Percentiles rank a stretch among this genome's conserved stretches.
Conservation (phyloP, 306 rosid genomes). For the Elaeagnus macrophylla region DNA sequence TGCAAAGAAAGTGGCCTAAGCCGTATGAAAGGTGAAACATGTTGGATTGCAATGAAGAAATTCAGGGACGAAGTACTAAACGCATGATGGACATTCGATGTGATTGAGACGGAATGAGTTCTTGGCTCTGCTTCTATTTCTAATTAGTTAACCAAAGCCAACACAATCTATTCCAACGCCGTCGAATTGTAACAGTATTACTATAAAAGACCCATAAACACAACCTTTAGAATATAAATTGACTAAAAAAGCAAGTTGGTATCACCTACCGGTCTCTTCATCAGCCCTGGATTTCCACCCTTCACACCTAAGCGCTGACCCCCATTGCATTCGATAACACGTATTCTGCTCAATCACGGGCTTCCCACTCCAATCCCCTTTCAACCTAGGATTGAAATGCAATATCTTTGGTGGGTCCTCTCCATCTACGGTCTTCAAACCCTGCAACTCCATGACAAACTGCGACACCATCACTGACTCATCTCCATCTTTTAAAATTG, state of each 20-base stretch:
- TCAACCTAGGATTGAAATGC: slow-evolving; percentile 93
- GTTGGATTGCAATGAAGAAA: too few species aligned
- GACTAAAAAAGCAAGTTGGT: background rate
- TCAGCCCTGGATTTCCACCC: slow-evolving; percentile 85
- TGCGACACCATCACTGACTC: slow-evolving; percentile 80
- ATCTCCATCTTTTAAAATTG: slow-evolving; percentile 55
- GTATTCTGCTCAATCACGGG: slow-evolving; percentile 90
- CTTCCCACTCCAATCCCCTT: slow-evolving; percentile 88
- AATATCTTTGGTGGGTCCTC: slow-evolving; percentile 88
- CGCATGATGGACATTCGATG: too few species aligned
- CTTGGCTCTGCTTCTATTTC: too few species aligned
- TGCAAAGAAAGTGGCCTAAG: too few species aligned
- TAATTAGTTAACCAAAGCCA: too few species aligned
- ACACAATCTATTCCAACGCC: too few species aligned
- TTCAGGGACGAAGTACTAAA: too few species aligned
- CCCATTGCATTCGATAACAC: slow-evolving; percentile 96
- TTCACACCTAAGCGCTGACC: slow-evolving; percentile 70
- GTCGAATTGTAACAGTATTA: too few species aligned
- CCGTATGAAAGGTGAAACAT: too few species aligned
- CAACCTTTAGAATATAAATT: background rate
- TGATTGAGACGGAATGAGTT: too few species aligned
- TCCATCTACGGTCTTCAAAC: slow-evolving; percentile 76
- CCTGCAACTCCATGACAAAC: slow-evolving; percentile 90
- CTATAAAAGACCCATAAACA: background rate
- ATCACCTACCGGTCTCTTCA: slow-evolving; percentile 66